These are phyloP conservation scores for Lachnellula occidentalis DNA, from an alignment of 2,329 filamentous ascomycete genomes.

Conservation along the genomic window DNA sequence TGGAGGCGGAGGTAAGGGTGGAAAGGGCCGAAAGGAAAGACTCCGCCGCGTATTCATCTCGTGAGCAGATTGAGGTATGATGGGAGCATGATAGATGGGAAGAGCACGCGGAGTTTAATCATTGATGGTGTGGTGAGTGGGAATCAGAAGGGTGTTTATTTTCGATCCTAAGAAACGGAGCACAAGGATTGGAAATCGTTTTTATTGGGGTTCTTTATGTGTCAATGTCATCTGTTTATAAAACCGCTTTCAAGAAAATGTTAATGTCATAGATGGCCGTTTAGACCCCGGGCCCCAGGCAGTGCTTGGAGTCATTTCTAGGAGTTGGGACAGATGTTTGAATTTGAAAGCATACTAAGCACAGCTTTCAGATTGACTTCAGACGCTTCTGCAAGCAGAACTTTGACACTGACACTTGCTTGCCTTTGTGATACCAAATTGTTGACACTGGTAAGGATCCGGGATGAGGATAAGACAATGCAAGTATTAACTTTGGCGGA, in stretches of 20 bases:
- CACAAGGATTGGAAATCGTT: slow-evolving; percentile 4
- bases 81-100: slow-evolving; percentile 5
- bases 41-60: slow-evolving; percentile 19
- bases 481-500: background rate
- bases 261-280: slow-evolving; percentile 12
- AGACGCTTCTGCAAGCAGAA: background rate
- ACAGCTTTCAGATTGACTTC: background rate
- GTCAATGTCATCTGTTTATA: slow-evolving; percentile 17
- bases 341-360: background rate
- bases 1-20: background rate
- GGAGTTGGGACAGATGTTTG: background rate
- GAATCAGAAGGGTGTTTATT: slow-evolving; percentile 7
- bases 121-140: slow-evolving; percentile 12
- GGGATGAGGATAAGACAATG: slow-evolving; percentile 1
- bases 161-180: slow-evolving; percentile 9
- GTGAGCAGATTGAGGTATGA: slow-evolving; percentile 7
- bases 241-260: slow-evolving; percentile 11
- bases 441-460: background rate
- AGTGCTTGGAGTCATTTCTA: background rate
- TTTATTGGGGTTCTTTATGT: slow-evolving; percentile 9
- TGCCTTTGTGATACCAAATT: background rate
- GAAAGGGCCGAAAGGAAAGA: slow-evolving; percentile 8
- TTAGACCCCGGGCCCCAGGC: background rate
- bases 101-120: slow-evolving; percentile 10
- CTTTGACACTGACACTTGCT: background rate